Base-by-base conservation (phyloP, 208 protist genomes). In the Crithidia mellificae region DNA sequence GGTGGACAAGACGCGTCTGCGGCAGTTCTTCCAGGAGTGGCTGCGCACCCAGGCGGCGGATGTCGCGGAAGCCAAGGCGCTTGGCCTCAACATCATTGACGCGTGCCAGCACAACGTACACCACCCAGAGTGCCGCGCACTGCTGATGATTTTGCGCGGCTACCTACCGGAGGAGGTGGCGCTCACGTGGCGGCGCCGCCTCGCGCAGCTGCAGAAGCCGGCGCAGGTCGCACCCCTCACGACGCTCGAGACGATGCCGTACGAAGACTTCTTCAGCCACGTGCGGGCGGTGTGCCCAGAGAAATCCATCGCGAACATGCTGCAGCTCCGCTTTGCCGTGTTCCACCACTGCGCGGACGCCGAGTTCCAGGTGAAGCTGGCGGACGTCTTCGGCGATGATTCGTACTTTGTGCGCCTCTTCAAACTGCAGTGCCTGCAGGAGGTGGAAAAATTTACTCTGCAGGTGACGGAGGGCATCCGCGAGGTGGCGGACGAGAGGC, bases 381-480 rank as follows among this genome's bases (percentile, higher is more conserved):
- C 15, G 6, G 32, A 29, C 20, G 24, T 72, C 6, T 67, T 75
- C 19, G 32, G 66, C 6, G 59, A 83, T 2, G 72, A 88, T 65
- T 80, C 84, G n/a, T 73, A 83, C 66, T 94, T 96, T 80, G 56
- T 88, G 8, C 51, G 36, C 20, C 58, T 92, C 9, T 74, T 96
- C 38, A 88, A 84, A 57, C 65, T 76, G 49, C 88, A 93, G 58
- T 83, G 87, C 54, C 46, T 89, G 50, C 70, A 73, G 22, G 87
- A 92, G 55, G 84, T 93, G 34, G 91, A 93, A 66, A 70, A 72
- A 61, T 91, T 92, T 59, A 93, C 91, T 1, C 63, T 96, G 36
- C 64, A 66, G 11, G 86, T 90, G 9, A 77, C 90, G 17, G 87
- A 96, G 53, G 72, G 71, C 20, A 77, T 93, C 32, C 85, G 91